A percentile compares a stretch with the other conserved stretches of the same genome.
Conservation (phyloP, 441 rosid genomes). For the Mallotus japonicus region DNA sequence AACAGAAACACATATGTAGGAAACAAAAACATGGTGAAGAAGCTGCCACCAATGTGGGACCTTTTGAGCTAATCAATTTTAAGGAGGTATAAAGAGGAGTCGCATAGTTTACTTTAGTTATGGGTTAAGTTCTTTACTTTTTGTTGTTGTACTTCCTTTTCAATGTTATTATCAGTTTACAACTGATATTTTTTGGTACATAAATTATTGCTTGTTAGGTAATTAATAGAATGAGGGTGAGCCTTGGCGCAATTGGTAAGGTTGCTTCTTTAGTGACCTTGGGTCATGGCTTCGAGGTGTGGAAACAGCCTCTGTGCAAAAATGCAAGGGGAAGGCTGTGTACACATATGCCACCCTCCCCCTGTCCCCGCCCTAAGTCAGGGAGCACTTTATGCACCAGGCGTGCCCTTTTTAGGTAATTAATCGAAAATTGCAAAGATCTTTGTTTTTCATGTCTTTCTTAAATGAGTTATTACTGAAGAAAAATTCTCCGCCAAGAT, state of each 20-base stretch:
- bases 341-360: too few relatives aligned
- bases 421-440: too few relatives aligned
- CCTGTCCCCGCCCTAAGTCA: too few relatives aligned
- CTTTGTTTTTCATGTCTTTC: too few relatives aligned
- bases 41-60: slow-evolving; percentile 38
- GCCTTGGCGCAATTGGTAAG: too few relatives aligned
- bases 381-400: too few relatives aligned
- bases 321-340: too few relatives aligned
- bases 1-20: slow-evolving; percentile 36
- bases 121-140: slow-evolving; percentile 14
- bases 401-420: too few relatives aligned
- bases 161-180: neutral
- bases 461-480: neutral
- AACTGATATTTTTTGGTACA: slow-evolving; percentile 1
- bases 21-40: slow-evolving; percentile 33
- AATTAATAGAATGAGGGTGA: neutral
- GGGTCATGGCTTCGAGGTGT: too few relatives aligned
- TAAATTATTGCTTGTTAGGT: neutral
- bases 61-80: slow-evolving; percentile 41
- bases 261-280: too few relatives aligned
- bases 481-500: neutral
- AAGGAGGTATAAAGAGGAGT: slow-evolving; percentile 40
- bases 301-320: too few relatives aligned
- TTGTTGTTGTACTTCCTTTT: neutral
- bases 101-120: slow-evolving; percentile 21